Evolutionary conservation across 768 basidiomycete genomes (phyloP), one percentile per base, ranked within the genome.

Genomic region (Agrocybe praecox): DNA sequence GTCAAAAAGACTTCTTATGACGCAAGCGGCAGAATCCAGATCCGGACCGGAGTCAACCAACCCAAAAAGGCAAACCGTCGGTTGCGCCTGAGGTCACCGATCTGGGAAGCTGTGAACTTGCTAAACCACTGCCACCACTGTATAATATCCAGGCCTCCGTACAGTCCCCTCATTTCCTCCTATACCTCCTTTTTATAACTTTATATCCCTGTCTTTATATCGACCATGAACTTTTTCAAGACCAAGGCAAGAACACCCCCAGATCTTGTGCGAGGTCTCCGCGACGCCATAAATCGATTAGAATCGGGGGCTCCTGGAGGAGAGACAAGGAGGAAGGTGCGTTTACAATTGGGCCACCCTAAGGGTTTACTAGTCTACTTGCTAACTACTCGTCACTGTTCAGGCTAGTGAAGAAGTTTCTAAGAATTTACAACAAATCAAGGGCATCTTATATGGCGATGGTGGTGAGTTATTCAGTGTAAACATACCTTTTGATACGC

Each of bases 191-290:
- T 40, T 54, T 48, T 48, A 56, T 56, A 26, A 24, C 50, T 53
- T 53, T 53, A 21, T 49, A 15, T 55, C 51, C 44, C 52, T 12
- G 54, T 22, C 29, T 58, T 33, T 56, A 52, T 60, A 60, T 48
- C 57, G 18, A 34, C 21, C 40, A 96, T 96, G 94, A 96, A 96
- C 75, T 96, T 96, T 79, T 96, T 96, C 87, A 94, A 93, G 78
- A 87, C 91, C 19, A 96, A 93, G 70, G 87, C 84, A 44, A 81
- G 92, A 67, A 90, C 90, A 32, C 95, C 95, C 8, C 86, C 92
- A 46, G 94, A 97, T 68, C 83, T 96, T 61, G 90, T 96, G 29
- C 84, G 89, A 45, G 83, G 88, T 48, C 78, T 96, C 47, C 81
- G 87, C 29, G 94, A 96, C 68, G 83, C 89, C 51, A 84, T 94